phyloP scores from a whole-genome alignment of 352 stramenopile species.

The Phytophthora chlamydospora region DNA sequence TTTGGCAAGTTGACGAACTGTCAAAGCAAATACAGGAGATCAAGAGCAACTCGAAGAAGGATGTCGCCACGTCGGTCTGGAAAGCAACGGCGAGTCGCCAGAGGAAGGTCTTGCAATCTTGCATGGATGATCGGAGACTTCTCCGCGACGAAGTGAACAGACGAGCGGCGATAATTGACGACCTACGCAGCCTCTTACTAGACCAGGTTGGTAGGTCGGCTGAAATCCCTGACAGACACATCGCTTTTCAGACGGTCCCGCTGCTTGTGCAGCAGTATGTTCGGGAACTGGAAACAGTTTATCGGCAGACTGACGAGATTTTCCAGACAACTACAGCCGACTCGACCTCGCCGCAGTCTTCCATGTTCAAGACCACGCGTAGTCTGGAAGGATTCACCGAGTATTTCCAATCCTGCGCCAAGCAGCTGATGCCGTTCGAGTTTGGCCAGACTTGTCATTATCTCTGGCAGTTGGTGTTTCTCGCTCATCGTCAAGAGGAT shows the following conservation, averaged over 20 bases:
- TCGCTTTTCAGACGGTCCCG: neutral
- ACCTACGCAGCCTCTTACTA: neutral
- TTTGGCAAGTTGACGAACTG: conserved; percentile 4
- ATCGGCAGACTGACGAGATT: conserved; percentile 6
- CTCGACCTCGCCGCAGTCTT: neutral
- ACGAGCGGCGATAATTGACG: neutral
- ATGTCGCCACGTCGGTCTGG: neutral
- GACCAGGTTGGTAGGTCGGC: neutral
- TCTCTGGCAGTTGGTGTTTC: conserved; percentile 14
- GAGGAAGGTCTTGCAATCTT: neutral
- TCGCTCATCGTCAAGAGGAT: conserved; percentile 15
- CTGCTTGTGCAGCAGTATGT: conserved; percentile 9
- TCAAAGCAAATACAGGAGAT: conserved; percentile 5
- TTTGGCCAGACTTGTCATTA: conserved; percentile 16
- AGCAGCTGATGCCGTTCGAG: conserved; percentile 12
- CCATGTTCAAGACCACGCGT: conserved; percentile 5
- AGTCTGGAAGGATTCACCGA: conserved; percentile 3
- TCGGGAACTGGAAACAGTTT: conserved; percentile 4
- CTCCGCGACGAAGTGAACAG: conserved; percentile 12
- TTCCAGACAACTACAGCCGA: neutral
- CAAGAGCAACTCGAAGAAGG: neutral
- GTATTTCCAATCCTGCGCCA: conserved; percentile 12
- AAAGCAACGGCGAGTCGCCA: neutral
- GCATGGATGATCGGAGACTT: conserved; percentile 5
- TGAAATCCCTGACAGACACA: too few relatives aligned